Base-by-base conservation (phyloP, 371 early-diverging fungal genomes). In the Apophysomyces ossiformis region DNA sequence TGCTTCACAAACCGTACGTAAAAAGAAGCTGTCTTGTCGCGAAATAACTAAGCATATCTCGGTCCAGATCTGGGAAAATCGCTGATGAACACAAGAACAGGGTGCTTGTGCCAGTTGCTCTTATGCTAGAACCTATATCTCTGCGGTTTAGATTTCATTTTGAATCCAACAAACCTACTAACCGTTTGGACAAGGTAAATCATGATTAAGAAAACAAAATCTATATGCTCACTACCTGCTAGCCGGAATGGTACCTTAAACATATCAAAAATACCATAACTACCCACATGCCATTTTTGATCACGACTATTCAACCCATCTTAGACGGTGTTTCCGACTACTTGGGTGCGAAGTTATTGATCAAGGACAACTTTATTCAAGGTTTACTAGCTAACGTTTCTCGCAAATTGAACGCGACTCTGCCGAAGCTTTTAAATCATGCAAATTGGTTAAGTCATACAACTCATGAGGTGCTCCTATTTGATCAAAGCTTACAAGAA, bases 211-310 rank as follows among this genome's bases (percentile, higher is more conserved):
- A 3, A 7, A 38, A 12, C 16, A 6, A 16, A 9, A 5, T 13
- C 18, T 8, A 36, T n/a, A 41, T 41, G 36, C 12, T 44, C 38
- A 39, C 39, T 46, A 26, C 56, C 44, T 47, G 36, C 50, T 68
- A 88, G 90, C 94, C 95, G 26, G 95, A 95, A 73, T 93, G 94
- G 95, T 90, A 89, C 68, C 76, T 95, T 39, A 82, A 85, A 1
- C 90, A 91, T 60, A 76, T 90, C n/a, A 80, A 91, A 57, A 85
- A 81, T 26, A 78, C 86, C 39, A 84, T 92, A 43, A 50, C 74
- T 1, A 63, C 72, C 0, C 85, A 76, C 59, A 54, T 76, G 36
- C 81, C 75, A 7, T 76, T 76, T 26, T 26, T 80, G 4, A 63
- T 79, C 57, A 74, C 75, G 8, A 74, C 72, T 13, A 63, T 79